phyloP scores from a whole-genome alignment of 768 basidiomycete genomes.

The Auriscalpium microsporum region DNA sequence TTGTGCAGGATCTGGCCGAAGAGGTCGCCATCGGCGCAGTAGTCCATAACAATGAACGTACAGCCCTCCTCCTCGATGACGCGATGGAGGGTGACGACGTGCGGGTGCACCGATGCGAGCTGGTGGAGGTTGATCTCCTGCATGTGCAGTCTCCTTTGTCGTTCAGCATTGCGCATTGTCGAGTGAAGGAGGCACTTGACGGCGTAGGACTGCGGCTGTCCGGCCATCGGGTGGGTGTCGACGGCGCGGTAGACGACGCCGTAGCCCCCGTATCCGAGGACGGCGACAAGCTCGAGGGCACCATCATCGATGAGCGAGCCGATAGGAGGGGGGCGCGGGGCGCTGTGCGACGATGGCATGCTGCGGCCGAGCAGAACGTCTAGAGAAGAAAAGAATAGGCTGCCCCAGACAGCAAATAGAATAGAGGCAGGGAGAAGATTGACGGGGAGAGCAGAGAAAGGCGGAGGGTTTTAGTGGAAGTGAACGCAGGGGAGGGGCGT shows the following conservation, averaged over 20 bases:
- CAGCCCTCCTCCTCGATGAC: conserved; percentile 75
- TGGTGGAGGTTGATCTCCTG: conserved; percentile 83
- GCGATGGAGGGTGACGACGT: conserved; percentile 83
- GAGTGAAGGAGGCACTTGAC: conserved; percentile 83
- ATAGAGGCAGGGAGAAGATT: conserved; percentile 14
- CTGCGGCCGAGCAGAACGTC: conserved; percentile 7
- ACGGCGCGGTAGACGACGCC: conserved; percentile 91
- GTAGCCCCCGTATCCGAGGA: conserved; percentile 90
- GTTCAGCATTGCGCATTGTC: conserved; percentile 35
- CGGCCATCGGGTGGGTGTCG: conserved; percentile 33
- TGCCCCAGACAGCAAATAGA: conserved; percentile 13
- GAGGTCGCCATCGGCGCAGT: conserved; percentile 82
- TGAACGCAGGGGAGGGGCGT: conserved; percentile 27
- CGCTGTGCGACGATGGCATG: conserved; percentile 23
- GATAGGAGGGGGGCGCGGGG: conserved; percentile 37
- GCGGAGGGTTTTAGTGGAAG: conserved; percentile 21
- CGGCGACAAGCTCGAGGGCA: conserved; percentile 72
- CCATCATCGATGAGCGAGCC: conserved; percentile 81
- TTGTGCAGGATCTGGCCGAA: conserved; percentile 82
- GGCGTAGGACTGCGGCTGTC: conserved; percentile 56
- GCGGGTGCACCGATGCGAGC: conserved; percentile 63
- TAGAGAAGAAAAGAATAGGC: conserved; percentile 4
- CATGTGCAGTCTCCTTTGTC: conserved; percentile 65
- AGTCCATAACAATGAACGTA: conserved; percentile 92
- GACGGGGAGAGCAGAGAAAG: conserved; percentile 22